Evolutionary conservation across 148 eudicot species (phyloP).

Genomic region (Amaranthus palmeri): DNA sequence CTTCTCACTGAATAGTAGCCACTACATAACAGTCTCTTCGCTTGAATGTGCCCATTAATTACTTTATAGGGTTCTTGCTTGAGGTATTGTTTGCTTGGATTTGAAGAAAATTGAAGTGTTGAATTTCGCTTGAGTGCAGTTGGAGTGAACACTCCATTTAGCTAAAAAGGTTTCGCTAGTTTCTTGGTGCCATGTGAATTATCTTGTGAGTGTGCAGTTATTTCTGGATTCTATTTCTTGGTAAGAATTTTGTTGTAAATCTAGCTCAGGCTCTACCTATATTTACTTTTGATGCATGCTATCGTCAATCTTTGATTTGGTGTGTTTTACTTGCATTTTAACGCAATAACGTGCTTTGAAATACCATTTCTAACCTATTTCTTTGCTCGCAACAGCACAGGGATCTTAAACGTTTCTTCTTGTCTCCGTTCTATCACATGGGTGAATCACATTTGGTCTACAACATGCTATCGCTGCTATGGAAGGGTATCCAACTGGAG

Average conservation of each 20-base stretch:
- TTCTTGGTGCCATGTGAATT: too few relatives aligned
- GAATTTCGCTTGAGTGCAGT: too few relatives aligned
- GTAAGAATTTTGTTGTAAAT: not conserved
- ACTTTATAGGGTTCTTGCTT: too few relatives aligned
- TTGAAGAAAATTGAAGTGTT: too few relatives aligned
- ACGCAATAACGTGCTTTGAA: too few relatives aligned
- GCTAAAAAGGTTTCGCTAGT: too few relatives aligned
- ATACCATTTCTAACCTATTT: slow-evolving; percentile 1
- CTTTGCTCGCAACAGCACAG: slow-evolving; percentile 46
- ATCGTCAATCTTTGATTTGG: not conserved
- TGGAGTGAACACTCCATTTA: too few relatives aligned
- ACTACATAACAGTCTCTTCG: too few relatives aligned
- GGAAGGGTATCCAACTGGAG: slow-evolving; percentile 92
- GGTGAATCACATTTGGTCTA: slow-evolving; percentile 76
- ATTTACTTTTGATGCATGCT: not conserved
- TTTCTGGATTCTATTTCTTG: not conserved
- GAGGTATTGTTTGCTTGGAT: too few relatives aligned
- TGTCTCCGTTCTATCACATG: slow-evolving; percentile 84
- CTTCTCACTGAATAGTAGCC: too few relatives aligned
- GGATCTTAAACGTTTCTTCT: slow-evolving; percentile 69
- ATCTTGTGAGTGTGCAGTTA: too few relatives aligned
- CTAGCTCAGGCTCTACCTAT: not conserved
- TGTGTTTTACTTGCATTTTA: not conserved
- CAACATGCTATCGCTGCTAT: slow-evolving; percentile 87
- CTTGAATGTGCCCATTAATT: too few relatives aligned